These are phyloP conservation scores for Aeminium ludgeri DNA, from an alignment of 495 filamentous ascomycete species.

Conservation along the genomic window DNA sequence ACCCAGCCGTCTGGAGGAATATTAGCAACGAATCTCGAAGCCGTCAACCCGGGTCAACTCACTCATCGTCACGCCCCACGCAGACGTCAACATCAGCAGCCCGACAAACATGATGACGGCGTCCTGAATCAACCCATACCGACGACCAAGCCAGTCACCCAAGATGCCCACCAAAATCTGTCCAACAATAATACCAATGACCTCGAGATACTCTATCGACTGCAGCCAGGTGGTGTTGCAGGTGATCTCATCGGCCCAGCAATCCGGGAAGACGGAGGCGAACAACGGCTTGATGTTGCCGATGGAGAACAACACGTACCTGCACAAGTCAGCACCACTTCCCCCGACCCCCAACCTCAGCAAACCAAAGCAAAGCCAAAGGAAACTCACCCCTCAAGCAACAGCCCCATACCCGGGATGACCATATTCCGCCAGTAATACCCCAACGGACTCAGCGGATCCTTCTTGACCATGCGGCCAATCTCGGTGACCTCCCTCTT, in stretches of 20 bases:
- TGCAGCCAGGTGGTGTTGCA: slow-evolving; percentile 62
- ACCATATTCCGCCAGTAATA: slow-evolving; percentile 80
- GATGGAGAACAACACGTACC: slow-evolving; percentile 87
- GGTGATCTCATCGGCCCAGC: slow-evolving; percentile 47
- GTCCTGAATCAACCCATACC: slow-evolving; percentile 86
- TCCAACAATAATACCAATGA: slow-evolving; percentile 76
- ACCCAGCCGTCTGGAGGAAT: slow-evolving; percentile 54
- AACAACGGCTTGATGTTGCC: slow-evolving; percentile 73
- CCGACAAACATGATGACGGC: slow-evolving; percentile 84
- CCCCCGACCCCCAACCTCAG: too few relatives aligned
- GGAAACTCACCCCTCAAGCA: slow-evolving; percentile 52
- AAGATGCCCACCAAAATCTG: slow-evolving; percentile 31
- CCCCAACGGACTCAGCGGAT: slow-evolving; percentile 61
- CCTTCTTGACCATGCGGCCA: slow-evolving; percentile 59
- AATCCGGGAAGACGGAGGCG: slow-evolving; percentile 44
- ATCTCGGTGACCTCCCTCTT: slow-evolving; percentile 45
- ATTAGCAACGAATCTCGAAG: neutral
- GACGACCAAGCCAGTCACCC: slow-evolving; percentile 47
- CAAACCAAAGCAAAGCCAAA: too few relatives aligned
- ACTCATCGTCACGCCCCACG: slow-evolving; percentile 58
- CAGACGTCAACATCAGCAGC: slow-evolving; percentile 68
- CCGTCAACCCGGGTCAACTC: neutral
- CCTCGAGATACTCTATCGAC: slow-evolving; percentile 69
- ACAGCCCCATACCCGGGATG: slow-evolving; percentile 71
- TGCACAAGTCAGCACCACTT: slow-evolving; percentile 12